Evolutionary conservation across 805 yeast species (phyloP), one percentile per base, ranked within the genome.

Genomic region (Pichia phayaonensis): DNA sequence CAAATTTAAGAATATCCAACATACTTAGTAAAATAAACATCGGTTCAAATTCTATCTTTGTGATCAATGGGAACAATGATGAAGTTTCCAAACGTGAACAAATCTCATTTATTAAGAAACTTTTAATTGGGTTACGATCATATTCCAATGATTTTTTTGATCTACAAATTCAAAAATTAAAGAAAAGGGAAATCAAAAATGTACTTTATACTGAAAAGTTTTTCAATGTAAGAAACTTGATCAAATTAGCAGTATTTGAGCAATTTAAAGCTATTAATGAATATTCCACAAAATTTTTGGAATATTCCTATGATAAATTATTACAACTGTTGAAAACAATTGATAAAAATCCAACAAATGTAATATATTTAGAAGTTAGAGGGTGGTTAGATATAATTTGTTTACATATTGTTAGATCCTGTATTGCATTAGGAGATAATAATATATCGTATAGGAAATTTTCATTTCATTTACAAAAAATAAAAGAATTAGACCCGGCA

Each of bases 371-470:
- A 4, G 72, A 77, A 40, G 63, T 75, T 38, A 62, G 87, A 42
- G 59, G 61, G 11, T 63, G 84, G 44, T 62, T 85, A 7, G 95
- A 88, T 59, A 62, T 79, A 4, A 59, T 78, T 7, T 82, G 84
- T 0, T 71, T 84, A 46, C 86, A 84, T 57, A 80, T 86, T 11
- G 77, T 79, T 8, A 73, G 85, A 54, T 70, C 81, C 1, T 77
- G 80, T 56, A 69, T 86, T 24, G 79, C 84, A 15, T 51, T 78
- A 15, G 85, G 78, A 41, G 80, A 77, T 53, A 75, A 84, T 1
- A 71, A 80, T 39, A 57, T 71, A 45, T 87, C 90, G 0, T 77
- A 80, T 57, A 71, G 75, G 52, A 84, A 81, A 61, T 88, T 86
- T 61, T 73, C 73, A 39, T 71, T 77, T 20, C 96, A 88, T 67